phyloP scores from a whole-genome alignment of 2,329 filamentous ascomycete genomes.

The Hymenoscyphus repandus region DNA sequence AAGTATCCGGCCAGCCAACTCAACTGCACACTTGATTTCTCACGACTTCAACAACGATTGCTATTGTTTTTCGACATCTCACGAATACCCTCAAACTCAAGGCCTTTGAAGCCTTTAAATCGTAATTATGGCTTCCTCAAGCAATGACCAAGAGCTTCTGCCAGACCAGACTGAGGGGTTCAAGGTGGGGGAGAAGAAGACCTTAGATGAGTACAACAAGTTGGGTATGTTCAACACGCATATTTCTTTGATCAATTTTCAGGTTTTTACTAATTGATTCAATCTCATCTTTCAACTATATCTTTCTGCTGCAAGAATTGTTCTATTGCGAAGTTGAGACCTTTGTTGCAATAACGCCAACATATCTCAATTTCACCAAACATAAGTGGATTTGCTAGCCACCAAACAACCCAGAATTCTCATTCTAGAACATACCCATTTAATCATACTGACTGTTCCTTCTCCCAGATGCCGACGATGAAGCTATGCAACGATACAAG shows the following conservation, averaged over 20 bases:
- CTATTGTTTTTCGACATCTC: neutral
- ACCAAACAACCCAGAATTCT: neutral
- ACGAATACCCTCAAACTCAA: neutral
- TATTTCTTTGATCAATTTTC: neutral
- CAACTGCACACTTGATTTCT: neutral
- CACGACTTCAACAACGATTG: neutral
- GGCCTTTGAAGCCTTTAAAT: neutral
- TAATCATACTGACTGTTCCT: neutral
- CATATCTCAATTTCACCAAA: neutral
- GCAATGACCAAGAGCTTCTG: slow-evolving; percentile 74
- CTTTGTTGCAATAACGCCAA: too few relatives aligned
- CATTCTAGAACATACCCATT: neutral
- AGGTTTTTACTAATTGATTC: too few relatives aligned
- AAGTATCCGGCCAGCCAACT: neutral
- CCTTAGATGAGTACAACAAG: slow-evolving; percentile 86
- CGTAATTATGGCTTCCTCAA: slow-evolving; percentile 33
- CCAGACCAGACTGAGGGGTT: slow-evolving; percentile 90
- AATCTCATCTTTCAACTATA: neutral
- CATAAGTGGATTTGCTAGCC: neutral
- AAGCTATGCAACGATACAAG: slow-evolving; percentile 97
- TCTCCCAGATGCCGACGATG: slow-evolving; percentile 54
- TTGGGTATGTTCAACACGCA: slow-evolving; percentile 60
- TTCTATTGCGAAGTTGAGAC: too few relatives aligned
- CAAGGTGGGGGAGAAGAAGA: slow-evolving; percentile 99
- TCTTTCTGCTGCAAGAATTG: too few relatives aligned